These are phyloP conservation scores for Aureobasidium musti DNA, from an alignment of 2,329 filamentous ascomycete genomes.

Conservation along the genomic window DNA sequence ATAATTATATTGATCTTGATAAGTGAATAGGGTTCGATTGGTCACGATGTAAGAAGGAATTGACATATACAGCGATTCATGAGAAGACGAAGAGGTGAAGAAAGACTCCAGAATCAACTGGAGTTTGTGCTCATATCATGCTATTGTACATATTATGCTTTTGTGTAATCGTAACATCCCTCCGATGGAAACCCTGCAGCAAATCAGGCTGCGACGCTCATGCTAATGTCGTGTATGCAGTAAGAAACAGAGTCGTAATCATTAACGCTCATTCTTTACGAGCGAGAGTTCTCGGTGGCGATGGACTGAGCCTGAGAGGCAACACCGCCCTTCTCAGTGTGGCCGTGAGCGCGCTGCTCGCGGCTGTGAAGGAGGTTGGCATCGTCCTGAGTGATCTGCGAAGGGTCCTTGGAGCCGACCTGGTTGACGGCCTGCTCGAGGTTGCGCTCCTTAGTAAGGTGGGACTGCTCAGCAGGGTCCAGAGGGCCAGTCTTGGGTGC, in stretches of 20 bases:
- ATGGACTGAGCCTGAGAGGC: slow-evolving; percentile 40
- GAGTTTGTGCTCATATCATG: background rate
- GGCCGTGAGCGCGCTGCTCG: slow-evolving; percentile 40
- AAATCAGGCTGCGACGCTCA: slow-evolving; percentile 15
- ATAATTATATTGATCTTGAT: background rate
- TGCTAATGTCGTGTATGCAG: slow-evolving; percentile 3
- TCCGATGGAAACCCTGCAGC: background rate
- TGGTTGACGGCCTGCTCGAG: slow-evolving; percentile 38
- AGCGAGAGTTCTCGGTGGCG: slow-evolving; percentile 36
- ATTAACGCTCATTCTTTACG: background rate
- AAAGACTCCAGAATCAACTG: background rate
- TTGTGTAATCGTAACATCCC: slow-evolving; percentile 12
- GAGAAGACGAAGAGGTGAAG: background rate
- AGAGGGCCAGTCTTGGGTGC: slow-evolving; percentile 31
- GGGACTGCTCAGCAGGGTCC: slow-evolving; percentile 39
- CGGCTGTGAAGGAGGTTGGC: slow-evolving; percentile 39
- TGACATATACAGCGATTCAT: no score
- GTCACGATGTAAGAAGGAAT: background rate
- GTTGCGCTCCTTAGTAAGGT: slow-evolving; percentile 40
- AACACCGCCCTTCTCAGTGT: slow-evolving; percentile 41
- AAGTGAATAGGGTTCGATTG: background rate
- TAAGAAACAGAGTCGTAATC: slow-evolving; percentile 15
- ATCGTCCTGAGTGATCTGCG: slow-evolving; percentile 41
- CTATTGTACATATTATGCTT: slow-evolving; percentile 31
- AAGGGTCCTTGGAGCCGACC: slow-evolving; percentile 41